These are phyloP conservation scores for Chrysoporthe cubensis DNA, from an alignment of 2,329 filamentous ascomycete genomes.

Conservation along the genomic window DNA sequence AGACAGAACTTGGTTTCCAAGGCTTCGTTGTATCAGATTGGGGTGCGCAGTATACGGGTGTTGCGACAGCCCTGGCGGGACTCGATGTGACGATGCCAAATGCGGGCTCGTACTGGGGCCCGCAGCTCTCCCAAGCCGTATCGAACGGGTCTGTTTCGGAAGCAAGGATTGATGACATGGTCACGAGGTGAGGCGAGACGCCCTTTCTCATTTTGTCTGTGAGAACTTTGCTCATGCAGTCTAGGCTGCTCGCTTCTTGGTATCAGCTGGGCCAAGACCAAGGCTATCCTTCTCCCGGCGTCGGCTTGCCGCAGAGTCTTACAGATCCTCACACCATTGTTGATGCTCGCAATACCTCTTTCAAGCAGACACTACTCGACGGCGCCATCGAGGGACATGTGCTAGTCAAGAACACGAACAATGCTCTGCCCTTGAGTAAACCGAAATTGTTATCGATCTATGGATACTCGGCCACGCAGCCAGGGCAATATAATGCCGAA, in stretches of 20 bases:
- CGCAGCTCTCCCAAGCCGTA: conserved; percentile 62
- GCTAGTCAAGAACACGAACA: conserved; percentile 63
- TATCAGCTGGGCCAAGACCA: conserved; percentile 59
- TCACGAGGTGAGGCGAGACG: conserved; percentile 27
- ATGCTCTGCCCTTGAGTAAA: conserved; percentile 56
- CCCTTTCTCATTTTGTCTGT: not conserved
- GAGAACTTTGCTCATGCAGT: not conserved
- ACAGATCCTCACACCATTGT: conserved; percentile 55
- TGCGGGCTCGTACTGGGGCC: conserved; percentile 45
- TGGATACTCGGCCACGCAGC: conserved; percentile 60
- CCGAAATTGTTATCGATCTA: conserved; percentile 60
- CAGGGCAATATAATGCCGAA: conserved; percentile 47
- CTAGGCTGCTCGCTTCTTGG: conserved; percentile 56
- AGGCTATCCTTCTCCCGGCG: conserved; percentile 49
- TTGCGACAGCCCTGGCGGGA: conserved; percentile 65
- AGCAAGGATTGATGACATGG: conserved; percentile 62
- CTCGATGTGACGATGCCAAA: conserved; percentile 74
- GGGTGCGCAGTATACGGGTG: conserved; percentile 67
- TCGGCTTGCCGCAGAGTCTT: conserved; percentile 56
- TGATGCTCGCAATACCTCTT: conserved; percentile 56
- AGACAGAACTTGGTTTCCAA: conserved; percentile 62
- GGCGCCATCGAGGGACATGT: conserved; percentile 67
- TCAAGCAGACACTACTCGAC: conserved; percentile 49
- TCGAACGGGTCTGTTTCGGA: conserved; percentile 62
- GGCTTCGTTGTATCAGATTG: conserved; percentile 73